These are phyloP conservation scores for Berberis thunbergii DNA, from an alignment of 164 flowering plant species.

Conservation along the genomic window DNA sequence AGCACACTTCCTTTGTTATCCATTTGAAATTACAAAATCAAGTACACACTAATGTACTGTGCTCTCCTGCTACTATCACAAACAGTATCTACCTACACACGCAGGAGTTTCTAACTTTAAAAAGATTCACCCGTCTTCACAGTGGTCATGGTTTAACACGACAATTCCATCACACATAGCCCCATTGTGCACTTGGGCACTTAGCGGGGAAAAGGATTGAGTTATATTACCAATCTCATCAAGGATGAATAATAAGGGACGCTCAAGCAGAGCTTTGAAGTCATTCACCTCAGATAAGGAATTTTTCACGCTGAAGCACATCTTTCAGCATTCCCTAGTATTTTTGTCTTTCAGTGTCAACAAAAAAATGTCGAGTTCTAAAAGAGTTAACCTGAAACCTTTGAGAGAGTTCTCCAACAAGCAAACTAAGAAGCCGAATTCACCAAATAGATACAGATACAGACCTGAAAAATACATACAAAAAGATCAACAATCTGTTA, in stretches of 20 bases:
- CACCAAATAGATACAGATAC: not conserved
- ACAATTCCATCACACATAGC: slow-evolving; percentile 5
- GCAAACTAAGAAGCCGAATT: not conserved
- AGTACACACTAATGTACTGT: slow-evolving; percentile 2
- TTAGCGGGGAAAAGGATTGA: slow-evolving; percentile 1
- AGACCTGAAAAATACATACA: slow-evolving; percentile 2
- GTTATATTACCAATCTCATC: slow-evolving; percentile 23
- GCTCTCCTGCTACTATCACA: slow-evolving; percentile 12
- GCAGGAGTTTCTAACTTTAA: slow-evolving; percentile 3
- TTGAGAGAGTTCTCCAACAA: too few relatives aligned
- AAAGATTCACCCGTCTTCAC: slow-evolving; percentile 43
- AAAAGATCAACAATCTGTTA: not conserved
- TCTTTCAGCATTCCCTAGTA: slow-evolving; percentile 71
- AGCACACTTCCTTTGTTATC: slow-evolving; percentile 45
- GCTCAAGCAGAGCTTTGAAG: slow-evolving; percentile 14
- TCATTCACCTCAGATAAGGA: slow-evolving; percentile 17
- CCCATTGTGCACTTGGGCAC: slow-evolving; percentile 14
- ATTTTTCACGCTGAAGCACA: slow-evolving; percentile 37
- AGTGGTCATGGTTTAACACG: slow-evolving; percentile 26
- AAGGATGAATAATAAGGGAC: slow-evolving; percentile 15
- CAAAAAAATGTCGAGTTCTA: slow-evolving; percentile 5
- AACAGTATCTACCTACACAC: slow-evolving; percentile 1
- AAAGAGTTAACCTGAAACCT: too few relatives aligned
- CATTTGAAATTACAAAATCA: slow-evolving; percentile 23
- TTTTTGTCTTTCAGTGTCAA: slow-evolving; percentile 15